Evolutionary conservation across 345 rosid species (phyloP).

Genomic region (Salix arbutifolia): DNA sequence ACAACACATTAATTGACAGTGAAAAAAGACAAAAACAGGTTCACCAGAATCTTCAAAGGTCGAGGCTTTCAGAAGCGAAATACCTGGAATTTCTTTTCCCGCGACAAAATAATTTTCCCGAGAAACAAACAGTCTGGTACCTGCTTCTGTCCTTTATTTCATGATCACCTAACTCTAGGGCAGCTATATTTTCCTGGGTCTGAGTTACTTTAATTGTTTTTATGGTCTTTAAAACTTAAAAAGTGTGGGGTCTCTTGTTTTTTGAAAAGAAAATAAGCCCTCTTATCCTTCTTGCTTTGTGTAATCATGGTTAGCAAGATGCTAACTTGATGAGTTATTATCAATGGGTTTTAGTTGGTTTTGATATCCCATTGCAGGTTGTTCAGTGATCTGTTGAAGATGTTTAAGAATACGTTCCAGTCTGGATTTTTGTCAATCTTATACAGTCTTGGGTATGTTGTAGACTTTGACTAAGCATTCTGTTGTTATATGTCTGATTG

Average conservation of each 20-base stretch:
- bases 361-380: conserved; percentile 8
- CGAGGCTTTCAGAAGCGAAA: neutral
- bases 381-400: neutral
- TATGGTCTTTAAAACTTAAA: neutral
- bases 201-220: neutral
- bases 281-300: too few relatives aligned
- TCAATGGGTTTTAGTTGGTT: neutral
- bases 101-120: neutral
- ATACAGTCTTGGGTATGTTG: conserved; percentile 30
- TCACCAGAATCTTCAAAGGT: neutral
- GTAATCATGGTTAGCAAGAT: too few relatives aligned
- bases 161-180: neutral
- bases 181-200: neutral
- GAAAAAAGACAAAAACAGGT: neutral
- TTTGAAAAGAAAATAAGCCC: neutral
- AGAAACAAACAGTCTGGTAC: neutral
- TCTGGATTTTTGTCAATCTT: conserved; percentile 31
- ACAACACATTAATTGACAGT: too few relatives aligned
- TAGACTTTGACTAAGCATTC: neutral
- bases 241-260: neutral
- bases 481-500: neutral
- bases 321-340: too few relatives aligned
- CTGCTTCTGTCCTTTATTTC: neutral
- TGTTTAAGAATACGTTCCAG: conserved; percentile 35
- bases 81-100: neutral